These are phyloP conservation scores for Adansonia rubrostipa DNA, from an alignment of 441 rosid species.

Conservation along the genomic window DNA sequence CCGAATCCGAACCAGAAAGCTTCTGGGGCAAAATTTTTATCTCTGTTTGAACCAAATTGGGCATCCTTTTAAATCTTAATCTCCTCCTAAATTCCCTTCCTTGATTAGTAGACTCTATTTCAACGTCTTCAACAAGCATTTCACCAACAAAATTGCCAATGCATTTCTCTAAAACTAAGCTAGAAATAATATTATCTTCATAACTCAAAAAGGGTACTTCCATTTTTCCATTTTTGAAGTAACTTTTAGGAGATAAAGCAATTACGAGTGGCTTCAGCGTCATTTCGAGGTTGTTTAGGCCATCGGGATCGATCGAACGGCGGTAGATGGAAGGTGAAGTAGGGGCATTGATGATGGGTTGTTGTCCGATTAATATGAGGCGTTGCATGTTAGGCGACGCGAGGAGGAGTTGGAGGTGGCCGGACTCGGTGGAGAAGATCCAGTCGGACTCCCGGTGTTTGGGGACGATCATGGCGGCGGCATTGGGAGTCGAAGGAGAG, in stretches of 20 bases:
- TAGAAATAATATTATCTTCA: conserved; percentile 61
- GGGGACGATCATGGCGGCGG: conserved; percentile 77
- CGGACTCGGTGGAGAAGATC: conserved; percentile 81
- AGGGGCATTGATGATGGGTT: conserved; percentile 19
- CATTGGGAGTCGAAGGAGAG: conserved; percentile 25
- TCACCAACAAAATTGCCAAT: conserved; percentile 15
- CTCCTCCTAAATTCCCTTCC: conserved; percentile 8
- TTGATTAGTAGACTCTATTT: not conserved
- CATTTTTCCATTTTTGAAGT: conserved; percentile 18
- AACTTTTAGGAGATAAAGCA: not conserved
- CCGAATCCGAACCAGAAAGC: conserved; percentile 22
- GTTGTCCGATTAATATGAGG: conserved; percentile 19
- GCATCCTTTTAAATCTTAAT: conserved; percentile 9
- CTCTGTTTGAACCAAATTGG: conserved; percentile 12
- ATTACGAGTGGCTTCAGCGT: conserved; percentile 39
- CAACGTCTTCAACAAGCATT: conserved; percentile 10
- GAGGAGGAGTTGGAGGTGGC: conserved; percentile 80
- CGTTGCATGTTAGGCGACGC: conserved; percentile 34
- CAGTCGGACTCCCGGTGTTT: conserved; percentile 70
- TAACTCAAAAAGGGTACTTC: conserved; percentile 61
- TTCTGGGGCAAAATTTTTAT: conserved; percentile 28
- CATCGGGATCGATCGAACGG: conserved; percentile 21
- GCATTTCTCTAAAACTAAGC: conserved; percentile 53
- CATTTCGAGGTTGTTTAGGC: conserved; percentile 32
- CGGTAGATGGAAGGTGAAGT: conserved; percentile 35